Conservation (phyloP, 805 yeast genomes). For the Candida loeiensis region DNA sequence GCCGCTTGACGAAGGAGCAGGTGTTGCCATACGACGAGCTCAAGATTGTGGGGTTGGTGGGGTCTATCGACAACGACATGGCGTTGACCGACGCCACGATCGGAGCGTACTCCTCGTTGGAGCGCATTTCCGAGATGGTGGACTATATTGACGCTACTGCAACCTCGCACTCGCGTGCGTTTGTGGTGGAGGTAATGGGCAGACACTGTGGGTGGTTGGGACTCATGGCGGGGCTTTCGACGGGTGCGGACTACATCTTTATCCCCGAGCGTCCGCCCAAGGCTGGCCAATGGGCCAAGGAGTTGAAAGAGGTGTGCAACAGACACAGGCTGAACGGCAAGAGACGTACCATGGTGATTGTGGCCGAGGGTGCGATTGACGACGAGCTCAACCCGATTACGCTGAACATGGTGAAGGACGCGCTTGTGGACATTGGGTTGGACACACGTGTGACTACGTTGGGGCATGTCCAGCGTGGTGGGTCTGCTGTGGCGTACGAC, state of each 20-base stretch:
- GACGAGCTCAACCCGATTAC: constrained; percentile 65
- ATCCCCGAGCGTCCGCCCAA: constrained; percentile 78
- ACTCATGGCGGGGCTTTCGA: constrained; percentile 73
- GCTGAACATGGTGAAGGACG: constrained; percentile 61
- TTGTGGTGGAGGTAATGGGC: constrained; percentile 85
- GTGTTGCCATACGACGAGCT: constrained; percentile 49
- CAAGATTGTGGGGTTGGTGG: constrained; percentile 72
- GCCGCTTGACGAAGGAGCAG: constrained; percentile 45
- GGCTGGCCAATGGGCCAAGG: constrained; percentile 60
- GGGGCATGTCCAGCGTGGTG: constrained; percentile 84
- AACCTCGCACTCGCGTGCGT: constrained; percentile 76
- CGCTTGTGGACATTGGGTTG: constrained; percentile 62
- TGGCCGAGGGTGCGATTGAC: constrained; percentile 82
- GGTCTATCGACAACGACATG: constrained; percentile 85
- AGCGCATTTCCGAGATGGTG: constrained; percentile 67
- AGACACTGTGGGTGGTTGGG: constrained; percentile 90
- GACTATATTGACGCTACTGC: constrained; percentile 87
- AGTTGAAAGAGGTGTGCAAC: constrained; percentile 58
- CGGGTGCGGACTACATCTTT: constrained; percentile 76
- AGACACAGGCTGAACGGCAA: constrained; percentile 70
- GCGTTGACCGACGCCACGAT: constrained; percentile 80
- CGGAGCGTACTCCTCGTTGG: constrained; percentile 77
- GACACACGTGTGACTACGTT: constrained; percentile 76
- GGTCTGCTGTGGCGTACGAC: constrained; percentile 74
- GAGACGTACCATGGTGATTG: constrained; percentile 75